These are phyloP conservation scores for Lasiodiplodia sp. DNA, from an alignment of 2,329 filamentous ascomycete species.

Conservation along the genomic window DNA sequence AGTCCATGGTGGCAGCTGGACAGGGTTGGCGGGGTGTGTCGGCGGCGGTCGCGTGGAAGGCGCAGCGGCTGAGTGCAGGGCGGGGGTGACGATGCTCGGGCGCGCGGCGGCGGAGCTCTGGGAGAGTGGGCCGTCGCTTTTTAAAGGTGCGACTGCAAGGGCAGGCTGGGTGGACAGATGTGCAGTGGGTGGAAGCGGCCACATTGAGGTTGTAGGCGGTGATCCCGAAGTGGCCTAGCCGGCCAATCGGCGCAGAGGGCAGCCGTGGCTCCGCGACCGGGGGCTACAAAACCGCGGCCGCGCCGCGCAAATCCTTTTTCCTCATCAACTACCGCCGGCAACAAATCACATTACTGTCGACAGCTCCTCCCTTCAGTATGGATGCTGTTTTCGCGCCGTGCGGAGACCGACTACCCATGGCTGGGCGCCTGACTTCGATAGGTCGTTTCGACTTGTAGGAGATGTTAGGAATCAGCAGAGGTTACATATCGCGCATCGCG, in stretches of 20 bases:
- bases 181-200: constrained; percentile 38
- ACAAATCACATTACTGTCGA: constrained; percentile 65
- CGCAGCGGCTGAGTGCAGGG: neutral
- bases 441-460: constrained; percentile 68
- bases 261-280: constrained; percentile 4
- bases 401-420: constrained; percentile 72
- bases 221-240: constrained; percentile 37
- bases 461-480: constrained; percentile 76
- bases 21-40: constrained; percentile 18
- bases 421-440: constrained; percentile 76
- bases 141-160: constrained; percentile 4
- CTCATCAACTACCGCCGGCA: constrained; percentile 60
- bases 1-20: constrained; percentile 72
- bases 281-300: constrained; percentile 35
- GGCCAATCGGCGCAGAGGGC: neutral
- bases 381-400: constrained; percentile 73
- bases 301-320: constrained; percentile 45
- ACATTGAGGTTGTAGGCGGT: constrained; percentile 40
- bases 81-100: neutral
- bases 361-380: constrained; percentile 60
- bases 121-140: constrained; percentile 12
- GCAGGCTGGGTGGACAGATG: constrained; percentile 25
- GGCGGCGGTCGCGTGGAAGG: constrained; percentile 18
- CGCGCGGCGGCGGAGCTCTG: constrained; percentile 16
- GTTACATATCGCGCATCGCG: constrained; percentile 58